Base-by-base conservation (phyloP, 192 early-diverging fungal species). In the Linnemannia hyalina region DNA sequence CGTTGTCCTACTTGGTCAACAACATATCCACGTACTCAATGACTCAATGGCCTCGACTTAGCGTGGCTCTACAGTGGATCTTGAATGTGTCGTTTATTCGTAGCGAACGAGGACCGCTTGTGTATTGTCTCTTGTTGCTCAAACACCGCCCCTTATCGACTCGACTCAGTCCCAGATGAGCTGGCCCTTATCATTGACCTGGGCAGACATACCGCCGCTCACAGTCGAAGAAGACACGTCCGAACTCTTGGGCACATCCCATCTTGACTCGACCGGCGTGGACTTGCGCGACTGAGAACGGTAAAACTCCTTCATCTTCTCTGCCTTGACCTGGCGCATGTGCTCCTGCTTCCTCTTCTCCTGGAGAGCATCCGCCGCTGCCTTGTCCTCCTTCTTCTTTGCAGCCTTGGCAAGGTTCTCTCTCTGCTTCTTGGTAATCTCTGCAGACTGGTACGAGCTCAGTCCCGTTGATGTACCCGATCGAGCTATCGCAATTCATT, bases 381-480 rank as follows among this genome's bases (percentile, higher is more conserved):
- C 89, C 32, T 92, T 92, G 13, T 89, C 90, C 68, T 93, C 93
- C 63, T 93, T 93, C 75, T 75, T 82, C 54, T 90, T 91, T 60
- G 90, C 89, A 29, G 90, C 91, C 82, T 90, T 90, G 5, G 89
- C 86, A 42, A 87, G 77, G 73, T 92, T 94, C 88, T 95, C 91
- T 22, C 92, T 87, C 74, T 95, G 94, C 76, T 91, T 93, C 70
- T 92, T 95, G 73, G 90, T 93, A 54, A 93, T 63, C 20, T 89
- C 86, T 68, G 85, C 85, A 47, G 82, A 82, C 35, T 85, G 74
- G 35, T 78, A 72, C 32, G 68, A 82, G 23, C 73, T 47, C 11
- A 73, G 65, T 26, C 65, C 68, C 7, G 82, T 75, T 5, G 82
- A 69, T 13, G 74, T 63, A 29, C 47, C 20, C 6, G 83, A 77